These are phyloP conservation scores for Boletus subparvulus DNA, from an alignment of 768 basidiomycete species.

Conservation along the genomic window DNA sequence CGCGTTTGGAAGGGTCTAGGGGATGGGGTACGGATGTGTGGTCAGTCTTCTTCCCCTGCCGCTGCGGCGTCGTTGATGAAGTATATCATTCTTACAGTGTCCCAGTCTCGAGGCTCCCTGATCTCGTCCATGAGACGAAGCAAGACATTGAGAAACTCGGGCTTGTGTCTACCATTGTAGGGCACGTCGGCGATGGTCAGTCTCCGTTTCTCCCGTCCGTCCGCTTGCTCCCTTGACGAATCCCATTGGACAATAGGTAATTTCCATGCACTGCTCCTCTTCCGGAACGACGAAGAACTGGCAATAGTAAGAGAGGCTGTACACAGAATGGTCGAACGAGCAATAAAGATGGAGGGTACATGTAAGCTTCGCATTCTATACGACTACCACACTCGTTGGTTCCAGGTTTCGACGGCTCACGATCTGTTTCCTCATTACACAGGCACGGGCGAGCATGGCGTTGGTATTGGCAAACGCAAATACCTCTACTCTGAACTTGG, in stretches of 20 bases:
- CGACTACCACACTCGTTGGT: background rate
- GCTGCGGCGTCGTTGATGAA: background rate
- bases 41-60: slow-evolving; percentile 33
- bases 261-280: slow-evolving; percentile 54
- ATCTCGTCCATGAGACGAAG: slow-evolving; percentile 67
- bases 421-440: background rate
- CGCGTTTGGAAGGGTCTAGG: slow-evolving; percentile 53
- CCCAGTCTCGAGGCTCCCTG: slow-evolving; percentile 62
- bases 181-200: slow-evolving; percentile 73
- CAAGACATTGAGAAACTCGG: slow-evolving; percentile 60
- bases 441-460: slow-evolving; percentile 86
- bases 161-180: slow-evolving; percentile 64
- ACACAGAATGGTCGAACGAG: slow-evolving; percentile 62
- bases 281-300: slow-evolving; percentile 55
- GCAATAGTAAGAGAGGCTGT: slow-evolving; percentile 45
- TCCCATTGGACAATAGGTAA: slow-evolving; percentile 35
- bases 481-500: slow-evolving; percentile 85
- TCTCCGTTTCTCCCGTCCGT: slow-evolving; percentile 25
- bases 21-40: slow-evolving; percentile 80
- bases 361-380: slow-evolving; percentile 42
- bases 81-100: slow-evolving; percentile 39
- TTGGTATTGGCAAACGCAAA: slow-evolving; percentile 80
- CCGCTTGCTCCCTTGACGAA: background rate
- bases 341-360: slow-evolving; percentile 71
- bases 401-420: background rate